Base-by-base conservation (phyloP, 768 basidiomycete species). In the Infundibulicybe gibba region DNA sequence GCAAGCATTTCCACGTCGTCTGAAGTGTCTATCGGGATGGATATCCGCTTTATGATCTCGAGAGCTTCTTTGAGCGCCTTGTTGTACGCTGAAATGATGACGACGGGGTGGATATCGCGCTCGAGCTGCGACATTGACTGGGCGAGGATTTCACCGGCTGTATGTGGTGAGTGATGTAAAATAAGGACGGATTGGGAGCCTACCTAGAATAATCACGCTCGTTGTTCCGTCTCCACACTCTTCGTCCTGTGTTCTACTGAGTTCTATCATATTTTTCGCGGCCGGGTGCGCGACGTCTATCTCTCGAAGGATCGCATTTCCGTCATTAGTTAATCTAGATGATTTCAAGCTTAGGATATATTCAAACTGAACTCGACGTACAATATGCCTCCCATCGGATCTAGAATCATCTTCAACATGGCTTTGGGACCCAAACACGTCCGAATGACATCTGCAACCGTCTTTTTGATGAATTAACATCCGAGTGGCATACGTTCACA, bases 341-440 rank as follows among this genome's bases (percentile, higher is more conserved):
- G n/a, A 20, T 25, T 30, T 20, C 34, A 17, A 41, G 35, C 32
- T 35, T 49, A 8, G 25, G 25, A 25, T 8, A 25, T 25, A 25
- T 25, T 25, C 21, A 30, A 37, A 45, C 45, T 41, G 32, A 31
- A 41, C 21, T 33, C 33, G 40, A 74, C 83, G 45, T 48, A 95
- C 95, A 97, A 61, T 57, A 99, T 98, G 45, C 97, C 97, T 44
- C 97, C 97, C 97, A 99, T 98, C 1, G 94, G 94, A 71, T 98
- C 95, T 38, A 97, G 70, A 56, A 98, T 97, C 97, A 99, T 98
- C 77, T 98, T 99, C 44, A 98, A 73, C 97, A 98, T 98, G 35
- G 97, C 85, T 61, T 97, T 95, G 1, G 95, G 95, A 1, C 94
- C 97, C 32, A 98, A 67, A 79, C 97, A 98, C 52, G 95, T 98